Base-by-base conservation (phyloP, 1,139 yeast species). In the Pichia sp. region DNA sequence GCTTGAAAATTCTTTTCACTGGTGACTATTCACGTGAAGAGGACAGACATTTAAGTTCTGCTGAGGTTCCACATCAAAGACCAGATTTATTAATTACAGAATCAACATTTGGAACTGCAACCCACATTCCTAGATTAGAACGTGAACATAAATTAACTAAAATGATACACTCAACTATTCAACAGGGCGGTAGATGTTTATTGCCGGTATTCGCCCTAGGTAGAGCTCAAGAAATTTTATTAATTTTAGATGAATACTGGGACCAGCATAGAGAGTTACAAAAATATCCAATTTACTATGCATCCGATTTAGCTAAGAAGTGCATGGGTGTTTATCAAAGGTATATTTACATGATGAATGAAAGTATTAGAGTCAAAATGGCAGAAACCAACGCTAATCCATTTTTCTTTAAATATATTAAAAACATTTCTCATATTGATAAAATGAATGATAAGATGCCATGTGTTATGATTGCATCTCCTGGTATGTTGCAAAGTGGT, bases 311-410 rank as follows among this genome's bases (percentile, higher is more conserved):
- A 60, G 98, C 98, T 1, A 81, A 89, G 59, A 92, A 89, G 64
- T 94, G 98, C 75, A 83, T 92, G 86, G 95, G 96, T 0, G 98
- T 92, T 4, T 92, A 89, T 63, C 97, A 92, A 65, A 89, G 98
- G 1, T 92, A 92, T 64, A 86, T 95, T 47, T 88, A 87, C 66
- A 90, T 90, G 85, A 92, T 92, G 98, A 92, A 90, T 67, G 97
- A 90, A 58, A 81, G 79, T 53, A 88, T 92, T 48, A 75, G 96
- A 56, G 79, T 81, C 46, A 80, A 81, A 55, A 86, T 90, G 52
- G 79, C 94, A 45, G 88, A 85, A 53, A 79, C 84, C 26, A 79
- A 81, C 52, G 72, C 81, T 0, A 92, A 88, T 63, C 98, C 98
- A 0, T 92, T 92, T 66, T 86, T 85, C 56, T 92, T 92, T 68